A percentile compares a stretch with the other conserved stretches of the same genome.
These are phyloP conservation scores for Dictyostelium citrinum DNA, from an alignment of 78 protist species.

Conservation along the genomic window DNA sequence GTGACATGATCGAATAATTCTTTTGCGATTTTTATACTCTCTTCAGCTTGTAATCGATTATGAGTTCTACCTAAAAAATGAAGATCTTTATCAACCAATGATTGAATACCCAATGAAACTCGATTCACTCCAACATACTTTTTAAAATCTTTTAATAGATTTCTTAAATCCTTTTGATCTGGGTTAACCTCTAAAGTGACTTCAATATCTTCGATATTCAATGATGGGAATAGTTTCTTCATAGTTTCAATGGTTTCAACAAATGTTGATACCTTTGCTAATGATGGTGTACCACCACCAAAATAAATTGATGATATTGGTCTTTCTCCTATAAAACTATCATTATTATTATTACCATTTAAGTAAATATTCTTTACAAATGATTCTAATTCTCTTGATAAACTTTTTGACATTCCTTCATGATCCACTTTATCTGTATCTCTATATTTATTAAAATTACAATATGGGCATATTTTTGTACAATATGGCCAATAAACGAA, in stretches of 20 bases:
- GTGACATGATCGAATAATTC: constrained; percentile 33
- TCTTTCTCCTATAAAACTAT: neutral
- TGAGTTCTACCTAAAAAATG: constrained; percentile 60
- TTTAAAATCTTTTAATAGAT: constrained; percentile 40
- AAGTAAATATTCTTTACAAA: neutral
- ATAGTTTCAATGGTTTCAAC: neutral
- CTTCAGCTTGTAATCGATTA: constrained; percentile 2
- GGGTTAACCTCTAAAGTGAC: constrained; percentile 79
- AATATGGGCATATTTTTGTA: constrained; percentile 72
- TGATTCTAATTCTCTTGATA: neutral
- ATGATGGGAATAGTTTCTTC: neutral
- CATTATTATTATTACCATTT: neutral
- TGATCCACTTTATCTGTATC: constrained; percentile 58
- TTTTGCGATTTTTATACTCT: neutral
- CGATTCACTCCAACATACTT: constrained; percentile 34
- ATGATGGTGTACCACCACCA: constrained; percentile 86
- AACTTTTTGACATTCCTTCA: constrained; percentile 17
- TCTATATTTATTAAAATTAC: constrained; percentile 65
- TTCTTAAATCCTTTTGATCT: constrained; percentile 1
- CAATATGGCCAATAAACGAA: constrained; percentile 83
- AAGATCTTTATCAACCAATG: constrained; percentile 41
- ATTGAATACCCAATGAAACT: constrained; percentile 76
- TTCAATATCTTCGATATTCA: neutral
- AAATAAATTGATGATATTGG: constrained; percentile 62
- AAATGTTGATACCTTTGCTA: constrained; percentile 47